Evolutionary conservation across 1,284 basidiomycete genomes (phyloP).

Genomic region (Ustilago trichophora): DNA sequence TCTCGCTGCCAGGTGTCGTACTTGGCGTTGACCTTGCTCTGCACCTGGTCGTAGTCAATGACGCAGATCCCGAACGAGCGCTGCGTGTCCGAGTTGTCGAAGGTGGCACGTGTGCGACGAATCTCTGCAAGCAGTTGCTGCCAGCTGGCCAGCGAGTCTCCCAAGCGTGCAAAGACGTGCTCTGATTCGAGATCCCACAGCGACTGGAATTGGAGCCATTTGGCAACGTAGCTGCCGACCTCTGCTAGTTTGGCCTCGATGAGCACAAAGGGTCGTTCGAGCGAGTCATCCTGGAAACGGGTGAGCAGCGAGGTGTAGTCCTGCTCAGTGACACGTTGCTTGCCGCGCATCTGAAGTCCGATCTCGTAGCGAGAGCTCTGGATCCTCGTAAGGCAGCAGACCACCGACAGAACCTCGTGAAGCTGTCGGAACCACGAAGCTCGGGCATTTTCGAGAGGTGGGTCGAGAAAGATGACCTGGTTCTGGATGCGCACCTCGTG

Average conservation of each 20-base stretch:
- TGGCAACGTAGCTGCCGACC: slow-evolving; percentile 87
- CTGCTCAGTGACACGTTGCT: slow-evolving; percentile 34
- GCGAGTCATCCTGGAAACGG: slow-evolving; percentile 75
- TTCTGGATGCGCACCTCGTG: slow-evolving; percentile 98
- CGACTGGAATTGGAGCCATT: slow-evolving; percentile 99
- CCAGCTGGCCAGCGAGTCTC: slow-evolving; percentile 91
- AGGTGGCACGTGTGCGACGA: slow-evolving; percentile 92
- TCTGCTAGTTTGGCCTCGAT: slow-evolving; percentile 88
- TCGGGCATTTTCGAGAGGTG: slow-evolving; percentile 92
- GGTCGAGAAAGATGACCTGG: slow-evolving; percentile 97
- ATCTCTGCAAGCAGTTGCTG: slow-evolving; percentile 92
- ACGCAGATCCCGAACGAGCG: slow-evolving; percentile 88
- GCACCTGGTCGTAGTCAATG: slow-evolving; percentile 97
- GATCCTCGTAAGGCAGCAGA: slow-evolving; percentile 87
- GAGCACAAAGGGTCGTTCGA: slow-evolving; percentile 83
- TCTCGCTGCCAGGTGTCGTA: slow-evolving; percentile 98
- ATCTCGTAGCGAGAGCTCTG: slow-evolving; percentile 97
- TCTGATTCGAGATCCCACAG: slow-evolving; percentile 98
- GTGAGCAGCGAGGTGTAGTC: slow-evolving; percentile 82
- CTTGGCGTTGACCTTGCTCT: slow-evolving; percentile 95
- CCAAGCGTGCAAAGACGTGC: slow-evolving; percentile 91
- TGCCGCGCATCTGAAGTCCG: slow-evolving; percentile 49
- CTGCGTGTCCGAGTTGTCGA: slow-evolving; percentile 93
- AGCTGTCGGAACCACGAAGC: slow-evolving; percentile 89
- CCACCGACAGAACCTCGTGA: slow-evolving; percentile 79